Evolutionary conservation across 345 rosid species (phyloP), one percentile per base, ranked within the genome.

Genomic region (Eutrema japonicum): DNA sequence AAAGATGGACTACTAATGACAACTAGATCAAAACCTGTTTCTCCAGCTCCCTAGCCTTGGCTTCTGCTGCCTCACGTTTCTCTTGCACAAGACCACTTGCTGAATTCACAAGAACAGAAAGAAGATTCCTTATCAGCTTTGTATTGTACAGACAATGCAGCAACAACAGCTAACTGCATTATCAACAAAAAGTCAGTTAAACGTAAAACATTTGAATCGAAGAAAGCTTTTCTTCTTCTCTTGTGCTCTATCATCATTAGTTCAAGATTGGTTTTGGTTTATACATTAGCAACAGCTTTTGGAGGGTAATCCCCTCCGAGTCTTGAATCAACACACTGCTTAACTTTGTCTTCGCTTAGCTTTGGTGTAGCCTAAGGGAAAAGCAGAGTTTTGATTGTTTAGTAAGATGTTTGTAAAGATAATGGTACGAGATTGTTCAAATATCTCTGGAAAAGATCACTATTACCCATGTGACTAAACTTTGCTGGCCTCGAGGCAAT

Each of bases 401-500:
- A 27, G 38, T 48, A 42, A 48, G 48, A 71, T 27, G 0, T 50
- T 2, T 36, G 29, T 9, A 4, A 11, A 14, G 5, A 11, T 72
- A 13, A 9, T 4, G 59, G 26, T 13, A 47, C 47, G 6, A 61
- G 60, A 48, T 18, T 48, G 38, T 69, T 47, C 51, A 54, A 41
- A 6, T 6, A 0, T 0, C 49, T 35, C 64, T 52, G 30, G 56
- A 64, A 26, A 6, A 29, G 65, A 47, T 40, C 22, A 53, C 16
- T 32, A 70, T 59, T 85, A 89, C 96, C 98, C 90, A 88, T 63
- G 90, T 88, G 53, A 86, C 87, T 33, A 88, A 82, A 82, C 88
- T 88, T 77, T 86, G 98, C 64, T 89, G 94, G 36, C 96, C 98
- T 27, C 92, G 88, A 1, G 98, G 98, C 83, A 88, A 79, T 10